Conservation (phyloP, 345 rosid genomes). For the Isatis tinctoria region DNA sequence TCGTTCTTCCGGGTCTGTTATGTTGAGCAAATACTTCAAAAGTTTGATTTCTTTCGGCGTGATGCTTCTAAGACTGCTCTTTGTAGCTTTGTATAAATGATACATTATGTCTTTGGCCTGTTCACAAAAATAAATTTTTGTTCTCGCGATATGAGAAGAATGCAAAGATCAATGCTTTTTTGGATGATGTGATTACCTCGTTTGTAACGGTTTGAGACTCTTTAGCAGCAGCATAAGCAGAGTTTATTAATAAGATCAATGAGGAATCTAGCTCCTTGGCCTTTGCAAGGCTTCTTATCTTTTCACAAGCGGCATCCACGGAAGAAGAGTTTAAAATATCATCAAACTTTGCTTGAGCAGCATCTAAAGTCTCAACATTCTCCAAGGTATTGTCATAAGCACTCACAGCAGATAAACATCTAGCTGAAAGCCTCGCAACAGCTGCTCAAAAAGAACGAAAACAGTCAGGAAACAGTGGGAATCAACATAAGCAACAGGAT, state of each 20-base stretch:
- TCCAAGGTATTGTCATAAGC: constrained; percentile 82
- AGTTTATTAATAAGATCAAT: constrained; percentile 70
- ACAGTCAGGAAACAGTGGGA: background rate
- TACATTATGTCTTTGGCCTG: constrained; percentile 92
- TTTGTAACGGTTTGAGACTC: constrained; percentile 69
- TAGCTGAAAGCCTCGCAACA: constrained; percentile 68
- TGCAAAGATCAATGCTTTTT: background rate
- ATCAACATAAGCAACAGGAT: background rate
- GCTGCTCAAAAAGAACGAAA: constrained; percentile 39
- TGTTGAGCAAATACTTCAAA: constrained; percentile 77
- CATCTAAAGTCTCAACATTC: constrained; percentile 60
- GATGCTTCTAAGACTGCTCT: constrained; percentile 84
- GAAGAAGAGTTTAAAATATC: constrained; percentile 81
- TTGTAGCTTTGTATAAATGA: constrained; percentile 65
- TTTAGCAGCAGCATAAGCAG: constrained; percentile 90
- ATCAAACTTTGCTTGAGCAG: constrained; percentile 85
- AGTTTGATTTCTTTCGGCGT: constrained; percentile 87
- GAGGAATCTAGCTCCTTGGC: constrained; percentile 90
- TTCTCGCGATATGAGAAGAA: background rate
- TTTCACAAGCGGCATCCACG: constrained; percentile 74
- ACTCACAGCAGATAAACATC: constrained; percentile 83
- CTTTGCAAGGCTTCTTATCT: constrained; percentile 79
- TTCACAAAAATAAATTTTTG: background rate
- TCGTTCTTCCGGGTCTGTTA: constrained; percentile 91
- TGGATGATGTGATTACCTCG: constrained; percentile 42